Percentiles rank a stretch among this genome's conserved stretches.
Evolutionary conservation across 306 rosid species (phyloP).

Genomic region (Vachellia collinsii): DNA sequence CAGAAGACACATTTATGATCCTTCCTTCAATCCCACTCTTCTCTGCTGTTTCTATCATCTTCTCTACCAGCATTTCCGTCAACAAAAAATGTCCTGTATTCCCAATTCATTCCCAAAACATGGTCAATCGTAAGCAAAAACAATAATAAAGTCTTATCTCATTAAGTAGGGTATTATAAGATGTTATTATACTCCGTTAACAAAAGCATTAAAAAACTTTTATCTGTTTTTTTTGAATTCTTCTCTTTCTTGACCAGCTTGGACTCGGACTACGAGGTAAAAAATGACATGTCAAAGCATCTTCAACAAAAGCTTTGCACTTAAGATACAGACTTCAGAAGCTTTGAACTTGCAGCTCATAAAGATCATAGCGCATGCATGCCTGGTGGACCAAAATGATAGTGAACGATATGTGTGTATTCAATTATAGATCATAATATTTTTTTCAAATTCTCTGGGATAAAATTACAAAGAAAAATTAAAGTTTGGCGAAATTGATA

Average conservation of each 20-base stretch:
- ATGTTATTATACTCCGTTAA: too few species aligned
- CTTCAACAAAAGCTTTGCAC: slow-evolving; percentile 27
- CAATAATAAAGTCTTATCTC: too few species aligned
- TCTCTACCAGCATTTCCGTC: slow-evolving; percentile 78
- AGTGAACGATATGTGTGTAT: background rate
- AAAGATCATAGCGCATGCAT: slow-evolving; percentile 29
- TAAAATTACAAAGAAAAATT: background rate
- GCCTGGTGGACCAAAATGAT: slow-evolving; percentile 43
- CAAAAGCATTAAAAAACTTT: background rate
- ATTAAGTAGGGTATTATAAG: too few species aligned
- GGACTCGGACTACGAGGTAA: background rate
- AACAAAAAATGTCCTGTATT: slow-evolving; percentile 79
- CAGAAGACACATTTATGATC: slow-evolving; percentile 85
- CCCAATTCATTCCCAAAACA: background rate
- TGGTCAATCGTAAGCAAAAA: too few species aligned
- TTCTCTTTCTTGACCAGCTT: background rate
- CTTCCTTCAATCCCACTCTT: slow-evolving; percentile 77
- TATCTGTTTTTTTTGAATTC: background rate
- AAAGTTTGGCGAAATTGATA: background rate
- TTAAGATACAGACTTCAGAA: slow-evolving; percentile 18
- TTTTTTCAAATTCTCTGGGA: background rate
- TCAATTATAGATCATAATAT: background rate
- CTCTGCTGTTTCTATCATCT: slow-evolving; percentile 85
- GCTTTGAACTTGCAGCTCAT: slow-evolving; percentile 39
- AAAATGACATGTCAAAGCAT: background rate